Conservation (phyloP, 805 yeast species). For the Saccharomycopsis fermentans region DNA sequence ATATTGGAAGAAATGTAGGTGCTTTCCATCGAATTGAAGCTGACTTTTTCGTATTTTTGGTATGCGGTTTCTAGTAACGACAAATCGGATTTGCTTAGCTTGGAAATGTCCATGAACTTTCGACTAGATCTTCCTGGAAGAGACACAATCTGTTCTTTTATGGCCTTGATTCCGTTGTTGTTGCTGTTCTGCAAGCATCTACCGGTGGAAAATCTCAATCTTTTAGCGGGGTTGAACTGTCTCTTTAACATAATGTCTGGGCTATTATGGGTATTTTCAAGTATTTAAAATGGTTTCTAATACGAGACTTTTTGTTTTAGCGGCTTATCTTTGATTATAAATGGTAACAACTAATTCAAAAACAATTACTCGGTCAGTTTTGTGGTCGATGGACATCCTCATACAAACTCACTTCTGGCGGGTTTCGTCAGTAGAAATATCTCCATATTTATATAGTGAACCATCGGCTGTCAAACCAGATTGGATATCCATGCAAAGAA, state of each 20-base stretch:
- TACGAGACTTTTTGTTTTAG: too few species aligned
- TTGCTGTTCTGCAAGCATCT: background rate
- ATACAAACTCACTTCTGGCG: too few species aligned
- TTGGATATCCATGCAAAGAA: background rate
- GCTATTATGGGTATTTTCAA: too few species aligned
- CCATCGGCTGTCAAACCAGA: background rate
- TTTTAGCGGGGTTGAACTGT: background rate
- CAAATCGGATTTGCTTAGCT: slow-evolving; percentile 6
- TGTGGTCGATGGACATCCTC: too few species aligned
- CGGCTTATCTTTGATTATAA: too few species aligned
- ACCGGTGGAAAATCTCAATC: background rate
- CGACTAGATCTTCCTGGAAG: background rate
- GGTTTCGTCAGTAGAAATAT: too few species aligned
- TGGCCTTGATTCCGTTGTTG: background rate
- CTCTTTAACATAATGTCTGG: background rate
- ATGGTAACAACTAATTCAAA: too few species aligned
- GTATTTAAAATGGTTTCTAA: too few species aligned
- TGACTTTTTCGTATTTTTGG: slow-evolving; percentile 17
- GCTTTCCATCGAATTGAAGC: slow-evolving; percentile 18
- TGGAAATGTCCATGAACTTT: background rate
- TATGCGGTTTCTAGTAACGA: slow-evolving; percentile 18
- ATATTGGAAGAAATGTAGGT: slow-evolving; percentile 21
- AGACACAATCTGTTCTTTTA: background rate
- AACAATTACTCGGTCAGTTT: too few species aligned
- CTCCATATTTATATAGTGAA: background rate